Conservation (phyloP, 768 basidiomycete genomes). For the Agrocybe praecox region DNA sequence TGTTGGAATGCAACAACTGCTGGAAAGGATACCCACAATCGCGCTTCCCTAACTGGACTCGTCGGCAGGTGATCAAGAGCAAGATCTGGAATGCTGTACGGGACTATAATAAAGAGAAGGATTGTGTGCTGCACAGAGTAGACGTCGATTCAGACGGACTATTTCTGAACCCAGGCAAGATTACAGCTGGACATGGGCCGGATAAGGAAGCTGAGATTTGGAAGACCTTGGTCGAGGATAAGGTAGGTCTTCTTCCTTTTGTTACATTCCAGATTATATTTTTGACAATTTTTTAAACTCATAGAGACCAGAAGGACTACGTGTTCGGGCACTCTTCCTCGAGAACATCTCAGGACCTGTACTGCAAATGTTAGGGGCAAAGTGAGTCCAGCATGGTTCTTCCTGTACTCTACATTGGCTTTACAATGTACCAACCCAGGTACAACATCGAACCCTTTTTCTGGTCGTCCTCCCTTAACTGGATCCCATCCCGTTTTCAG, state of each 20-base stretch:
- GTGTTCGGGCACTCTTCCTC: conserved; percentile 57
- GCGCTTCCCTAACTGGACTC: conserved; percentile 60
- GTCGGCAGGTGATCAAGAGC: conserved; percentile 42
- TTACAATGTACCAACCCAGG: conserved; percentile 28
- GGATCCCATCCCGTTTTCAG: conserved; percentile 71
- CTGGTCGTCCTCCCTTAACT: conserved; percentile 65
- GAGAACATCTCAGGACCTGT: conserved; percentile 54
- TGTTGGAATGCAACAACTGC: conserved; percentile 33
- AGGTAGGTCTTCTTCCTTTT: conserved; percentile 29
- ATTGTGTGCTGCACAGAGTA: conserved; percentile 38
- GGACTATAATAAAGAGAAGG: conserved; percentile 27
- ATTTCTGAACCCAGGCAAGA: conserved; percentile 34
- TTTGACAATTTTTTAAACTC: not conserved
- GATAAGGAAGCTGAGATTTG: conserved; percentile 32
- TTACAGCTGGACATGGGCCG: conserved; percentile 22
- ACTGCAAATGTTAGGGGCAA: conserved; percentile 63
- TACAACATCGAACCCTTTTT: conserved; percentile 68
- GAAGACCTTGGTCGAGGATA: conserved; percentile 31
- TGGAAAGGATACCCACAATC: conserved; percentile 47
- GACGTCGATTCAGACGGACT: conserved; percentile 41
- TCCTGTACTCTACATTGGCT: conserved; percentile 53
- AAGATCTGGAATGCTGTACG: conserved; percentile 38
- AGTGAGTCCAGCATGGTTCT: conserved; percentile 40
- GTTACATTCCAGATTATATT: not conserved
- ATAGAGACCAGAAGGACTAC: conserved; percentile 36